A percentile compares a stretch with the other conserved stretches of the same genome.
Evolutionary conservation across 305 asterid genomes (phyloP).

Genomic region (Ilex paraguariensis): DNA sequence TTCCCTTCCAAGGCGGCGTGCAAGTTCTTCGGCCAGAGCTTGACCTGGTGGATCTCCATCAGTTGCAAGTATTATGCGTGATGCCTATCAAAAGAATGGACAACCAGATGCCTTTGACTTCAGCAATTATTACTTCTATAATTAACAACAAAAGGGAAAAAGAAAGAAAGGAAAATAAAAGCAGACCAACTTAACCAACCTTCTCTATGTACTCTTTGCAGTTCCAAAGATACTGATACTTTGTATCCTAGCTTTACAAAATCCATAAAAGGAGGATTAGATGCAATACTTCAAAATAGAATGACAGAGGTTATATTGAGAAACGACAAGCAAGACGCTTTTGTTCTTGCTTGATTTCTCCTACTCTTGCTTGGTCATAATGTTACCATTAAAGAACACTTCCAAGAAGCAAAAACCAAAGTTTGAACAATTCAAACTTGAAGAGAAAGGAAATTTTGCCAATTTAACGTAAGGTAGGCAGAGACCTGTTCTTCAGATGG

Average conservation of each 20-base stretch:
- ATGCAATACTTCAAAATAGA: conserved; percentile 15
- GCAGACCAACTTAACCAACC: conserved; percentile 32
- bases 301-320: not conserved
- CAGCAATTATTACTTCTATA: conserved; percentile 14
- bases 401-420: too few species aligned
- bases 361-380: not conserved
- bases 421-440: not conserved
- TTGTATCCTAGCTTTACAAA: conserved; percentile 80
- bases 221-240: conserved; percentile 92
- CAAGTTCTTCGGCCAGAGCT: conserved; percentile 97
- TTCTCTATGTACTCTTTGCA: conserved; percentile 72
- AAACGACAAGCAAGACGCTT: conserved; percentile 2
- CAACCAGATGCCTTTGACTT: conserved; percentile 17
- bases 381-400: too few species aligned
- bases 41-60: conserved; percentile 92
- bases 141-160: conserved; percentile 1
- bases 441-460: not conserved
- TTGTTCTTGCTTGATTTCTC: not conserved
- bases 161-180: conserved; percentile 8
- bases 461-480: conserved; percentile 1
- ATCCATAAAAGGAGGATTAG: conserved; percentile 37
- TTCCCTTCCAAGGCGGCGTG: conserved; percentile 95
- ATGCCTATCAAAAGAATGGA: conserved; percentile 48
- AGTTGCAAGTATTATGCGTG: conserved; percentile 94
- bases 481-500: conserved; percentile 65